Base-by-base conservation (phyloP, 768 basidiomycete genomes). In the Pulveroboletus sp. region DNA sequence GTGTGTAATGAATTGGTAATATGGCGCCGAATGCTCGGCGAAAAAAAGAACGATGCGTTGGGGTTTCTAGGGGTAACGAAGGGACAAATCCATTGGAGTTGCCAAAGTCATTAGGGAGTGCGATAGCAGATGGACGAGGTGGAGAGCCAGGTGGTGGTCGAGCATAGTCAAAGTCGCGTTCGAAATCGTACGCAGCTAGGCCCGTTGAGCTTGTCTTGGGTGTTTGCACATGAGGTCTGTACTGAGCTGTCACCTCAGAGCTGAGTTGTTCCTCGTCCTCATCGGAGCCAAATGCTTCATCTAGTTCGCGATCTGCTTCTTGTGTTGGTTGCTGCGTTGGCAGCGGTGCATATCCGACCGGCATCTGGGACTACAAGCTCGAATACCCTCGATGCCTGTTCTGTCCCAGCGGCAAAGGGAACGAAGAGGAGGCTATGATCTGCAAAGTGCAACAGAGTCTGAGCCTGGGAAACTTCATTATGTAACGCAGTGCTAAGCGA, bases 101-200 rank as follows among this genome's bases (percentile, higher is more conserved):
- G 42, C 89, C 86, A 53, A 71, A 75, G 60, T 82, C 76, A 57
- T 86, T 86, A 2, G 85, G 84, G 17, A 80, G 71, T 6, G 84
- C 84, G 43, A 67, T 53, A 0, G 78, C 57, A 6, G 85, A 76
- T 0, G 77, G 80, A 1, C 71, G 66, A 1, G 89, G 87, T 1
- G 89, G 89, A 0, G 86, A 87, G 35, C 89, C 89, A 5, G 89
- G 87, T 1, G 89, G 89, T 1, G 88, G 87, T 33, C 72, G 75
- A 56, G 64, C 71, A 49, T 78, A 80, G 59, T 86, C 84, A 61
- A 84, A 87, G 50, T 83, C 82, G 24, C 86, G 75, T 65, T 93
- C 90, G 64, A 92, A 93, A 66, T 92, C 86, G 68, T 57, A 57
- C 37, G 24, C 78, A 13, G 78, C 42, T 36, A 48, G 9, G 2